A percentile compares a stretch with the other conserved stretches of the same genome.
Conservation (phyloP, 164 flowering plant species). For the Kalanchoe fedtschenkoi region DNA sequence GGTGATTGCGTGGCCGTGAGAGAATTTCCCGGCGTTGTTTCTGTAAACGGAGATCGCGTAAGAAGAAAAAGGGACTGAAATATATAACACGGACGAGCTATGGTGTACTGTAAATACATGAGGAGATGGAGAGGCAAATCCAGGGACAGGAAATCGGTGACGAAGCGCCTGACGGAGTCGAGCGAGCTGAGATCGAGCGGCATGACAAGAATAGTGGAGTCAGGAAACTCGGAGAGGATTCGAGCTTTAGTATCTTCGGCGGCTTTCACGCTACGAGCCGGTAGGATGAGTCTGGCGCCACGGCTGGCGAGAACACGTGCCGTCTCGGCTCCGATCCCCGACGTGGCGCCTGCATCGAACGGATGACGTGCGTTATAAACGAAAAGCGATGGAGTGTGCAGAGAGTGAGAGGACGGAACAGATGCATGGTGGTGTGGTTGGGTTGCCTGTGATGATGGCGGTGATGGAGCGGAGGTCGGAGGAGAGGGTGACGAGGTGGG, state of each 20-base stretch:
- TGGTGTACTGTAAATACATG: slow-evolving; percentile 46
- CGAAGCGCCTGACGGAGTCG: slow-evolving; percentile 53
- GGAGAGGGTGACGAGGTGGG: slow-evolving; percentile 60
- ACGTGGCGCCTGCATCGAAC: slow-evolving; percentile 61
- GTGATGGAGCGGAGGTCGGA: slow-evolving; percentile 51
- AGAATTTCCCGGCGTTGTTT: slow-evolving; percentile 92
- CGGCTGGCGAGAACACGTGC: slow-evolving; percentile 83
- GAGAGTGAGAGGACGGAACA: not conserved
- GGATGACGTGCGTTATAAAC: no score
- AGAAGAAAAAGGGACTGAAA: no score
- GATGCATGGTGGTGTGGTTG: not conserved
- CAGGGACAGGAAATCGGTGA: slow-evolving; percentile 39
- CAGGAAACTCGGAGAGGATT: slow-evolving; percentile 56
- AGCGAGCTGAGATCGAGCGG: slow-evolving; percentile 86
- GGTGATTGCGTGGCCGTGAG: slow-evolving; percentile 54
- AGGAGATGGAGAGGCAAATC: slow-evolving; percentile 60
- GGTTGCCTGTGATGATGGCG: slow-evolving; percentile 80
- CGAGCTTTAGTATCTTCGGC: slow-evolving; percentile 73
- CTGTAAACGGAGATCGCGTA: no score
- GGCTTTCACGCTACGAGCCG: slow-evolving; percentile 67
- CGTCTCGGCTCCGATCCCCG: slow-evolving; percentile 97
- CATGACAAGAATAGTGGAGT: slow-evolving; percentile 58
- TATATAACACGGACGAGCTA: no score
- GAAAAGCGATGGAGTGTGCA: not conserved
- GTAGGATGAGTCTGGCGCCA: slow-evolving; percentile 69